Conservation (phyloP, 257 asterid genomes). For the Mitragyna speciosa region DNA sequence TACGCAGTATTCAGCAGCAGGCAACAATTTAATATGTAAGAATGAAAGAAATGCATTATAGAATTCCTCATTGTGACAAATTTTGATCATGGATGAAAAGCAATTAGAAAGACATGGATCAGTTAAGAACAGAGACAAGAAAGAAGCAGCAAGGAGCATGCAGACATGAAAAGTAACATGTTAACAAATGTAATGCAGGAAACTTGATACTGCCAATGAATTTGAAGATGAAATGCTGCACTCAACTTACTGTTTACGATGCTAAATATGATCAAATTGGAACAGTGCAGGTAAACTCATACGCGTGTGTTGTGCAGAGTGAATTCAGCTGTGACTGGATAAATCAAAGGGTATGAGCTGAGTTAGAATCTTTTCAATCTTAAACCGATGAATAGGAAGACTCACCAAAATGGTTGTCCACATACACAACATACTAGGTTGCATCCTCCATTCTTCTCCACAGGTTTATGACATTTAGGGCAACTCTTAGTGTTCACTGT, state of each 20-base stretch:
- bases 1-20: too few species aligned
- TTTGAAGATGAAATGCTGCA: background rate
- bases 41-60: background rate
- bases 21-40: background rate
- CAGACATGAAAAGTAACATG: background rate
- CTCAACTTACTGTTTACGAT: background rate
- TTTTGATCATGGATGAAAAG: background rate
- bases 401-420: constrained; percentile 64
- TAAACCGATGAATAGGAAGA: background rate
- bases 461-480: constrained; percentile 58
- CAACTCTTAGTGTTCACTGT: constrained; percentile 38
- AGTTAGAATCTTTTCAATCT: background rate
- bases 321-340: background rate
- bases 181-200: constrained; percentile 1
- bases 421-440: constrained; percentile 50
- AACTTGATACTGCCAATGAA: background rate
- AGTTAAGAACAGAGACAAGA: background rate
- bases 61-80: background rate
- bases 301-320: background rate
- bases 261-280: background rate
- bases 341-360: background rate
- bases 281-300: background rate
- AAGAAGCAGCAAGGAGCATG: background rate
- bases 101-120: constrained; percentile 3
- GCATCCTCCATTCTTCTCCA: constrained; percentile 60